Base-by-base conservation (phyloP, 73 alveolate genomes). In the Stentor roeselii region DNA sequence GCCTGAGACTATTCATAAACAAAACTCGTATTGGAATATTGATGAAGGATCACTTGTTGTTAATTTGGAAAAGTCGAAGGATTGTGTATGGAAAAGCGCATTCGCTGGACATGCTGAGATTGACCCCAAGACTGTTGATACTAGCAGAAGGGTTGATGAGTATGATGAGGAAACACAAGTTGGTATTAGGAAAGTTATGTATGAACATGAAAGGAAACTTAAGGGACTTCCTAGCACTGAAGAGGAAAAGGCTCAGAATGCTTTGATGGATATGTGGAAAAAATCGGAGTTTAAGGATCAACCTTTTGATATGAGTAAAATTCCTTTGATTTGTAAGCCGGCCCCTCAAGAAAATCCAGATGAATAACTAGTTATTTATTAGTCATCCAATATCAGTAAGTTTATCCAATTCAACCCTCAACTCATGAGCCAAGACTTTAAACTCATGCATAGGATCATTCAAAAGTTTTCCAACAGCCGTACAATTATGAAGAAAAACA, bases 101-200 rank as follows among this genome's bases (percentile, higher is more conserved):
- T 89, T 97, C 50, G 86, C 82, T 59, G 99, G 99, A 2, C 99
- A 95, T 82, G 74, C 92, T 87, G 99, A 97, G 92, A 97, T 97
- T 35, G 99, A 97, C 93, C 95, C 99, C 2, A 97, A 97, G 78
- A 96, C 98, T 6, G 99, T 97, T 27, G 99, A 97, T 88, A 97
- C 97, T 75, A 86, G 97, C 59, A 97, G 97, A 92, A 95, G 96
- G 77, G 86, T 97, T 3, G 99, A 96, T 36, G 98, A 95, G 84
- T 97, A 95, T 90, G 99, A 97, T 89, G 86, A 94, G 61, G 99
- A 97, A 84, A 97, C 99, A 3, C 96, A 97, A 86, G 99, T 97
- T 4, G 99, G 98, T 60, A 84, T 97, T 38, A 89, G 96, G 86
- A 96, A 93, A 88, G 97, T 96, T 2, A 90, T 97, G 78, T 97